Evolutionary conservation across 1,139 yeast species (phyloP).

Genomic region (Candida neerlandica): DNA sequence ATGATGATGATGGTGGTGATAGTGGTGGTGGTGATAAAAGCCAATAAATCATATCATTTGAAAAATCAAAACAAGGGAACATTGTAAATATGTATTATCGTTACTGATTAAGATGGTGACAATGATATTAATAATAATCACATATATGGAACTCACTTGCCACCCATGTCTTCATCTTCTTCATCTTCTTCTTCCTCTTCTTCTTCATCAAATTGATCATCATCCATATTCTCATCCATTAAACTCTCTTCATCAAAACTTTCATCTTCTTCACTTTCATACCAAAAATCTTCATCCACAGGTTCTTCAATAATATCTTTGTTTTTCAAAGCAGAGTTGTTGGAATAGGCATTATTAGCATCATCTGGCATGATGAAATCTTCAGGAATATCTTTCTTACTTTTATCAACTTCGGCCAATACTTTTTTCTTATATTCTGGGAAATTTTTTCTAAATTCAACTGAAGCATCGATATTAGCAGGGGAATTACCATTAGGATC

Average conservation of each 20-base stretch:
- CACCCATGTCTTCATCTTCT: constrained; percentile 40
- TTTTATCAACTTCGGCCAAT: constrained; percentile 77
- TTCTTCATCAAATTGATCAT: constrained; percentile 58
- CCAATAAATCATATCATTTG: too few relatives aligned
- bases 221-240: constrained; percentile 56
- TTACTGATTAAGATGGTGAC: neutral
- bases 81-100: too few relatives aligned
- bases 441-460: constrained; percentile 83
- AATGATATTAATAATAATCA: neutral
- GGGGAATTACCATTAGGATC: constrained; percentile 94
- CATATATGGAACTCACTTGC: constrained; percentile 21
- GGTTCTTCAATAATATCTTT: constrained; percentile 58
- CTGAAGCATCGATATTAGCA: constrained; percentile 96
- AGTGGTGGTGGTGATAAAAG: too few relatives aligned
- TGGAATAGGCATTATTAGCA: constrained; percentile 62
- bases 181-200: constrained; percentile 54
- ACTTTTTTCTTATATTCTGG: constrained; percentile 81
- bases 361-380: constrained; percentile 80
- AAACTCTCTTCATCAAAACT: constrained; percentile 57
- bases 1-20: too few relatives aligned
- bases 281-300: constrained; percentile 87
- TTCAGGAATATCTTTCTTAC: constrained; percentile 81
- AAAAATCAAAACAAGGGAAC: too few relatives aligned
- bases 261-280: constrained; percentile 63
- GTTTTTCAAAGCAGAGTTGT: constrained; percentile 31